phyloP scores from a whole-genome alignment of 805 yeast genomes.

The Candida sphagnicola region DNA sequence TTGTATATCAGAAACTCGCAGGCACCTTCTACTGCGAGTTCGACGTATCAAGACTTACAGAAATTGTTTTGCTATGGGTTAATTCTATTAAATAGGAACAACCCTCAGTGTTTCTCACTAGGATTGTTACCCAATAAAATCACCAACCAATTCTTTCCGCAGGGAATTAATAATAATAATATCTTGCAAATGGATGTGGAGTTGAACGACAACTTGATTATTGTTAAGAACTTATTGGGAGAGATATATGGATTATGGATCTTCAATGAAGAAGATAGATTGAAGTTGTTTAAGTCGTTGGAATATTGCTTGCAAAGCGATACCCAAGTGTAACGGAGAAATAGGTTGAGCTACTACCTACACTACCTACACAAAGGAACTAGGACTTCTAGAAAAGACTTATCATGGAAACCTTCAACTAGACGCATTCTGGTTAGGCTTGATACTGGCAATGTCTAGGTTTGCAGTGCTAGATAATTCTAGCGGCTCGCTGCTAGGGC shows the following conservation, averaged over 20 bases:
- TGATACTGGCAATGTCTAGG: no score
- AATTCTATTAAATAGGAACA: conserved; percentile 62
- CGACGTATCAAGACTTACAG: conserved; percentile 29
- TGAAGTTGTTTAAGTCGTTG: conserved; percentile 47
- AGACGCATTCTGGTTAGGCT: no score
- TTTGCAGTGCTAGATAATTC: no score
- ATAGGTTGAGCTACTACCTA: neutral
- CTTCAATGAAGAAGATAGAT: conserved; percentile 64
- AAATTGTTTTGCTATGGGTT: conserved; percentile 61
- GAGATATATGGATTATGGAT: conserved; percentile 79
- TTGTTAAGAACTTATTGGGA: conserved; percentile 62
- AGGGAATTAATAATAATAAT: conserved; percentile 24
- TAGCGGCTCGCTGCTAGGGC: no score
- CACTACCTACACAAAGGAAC: no score
- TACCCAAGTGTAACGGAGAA: conserved; percentile 2
- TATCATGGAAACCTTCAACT: no score
- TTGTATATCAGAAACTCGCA: conserved; percentile 52
- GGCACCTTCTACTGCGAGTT: conserved; percentile 16
- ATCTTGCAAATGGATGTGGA: conserved; percentile 58
- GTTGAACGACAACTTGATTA: conserved; percentile 63
- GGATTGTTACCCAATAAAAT: conserved; percentile 60
- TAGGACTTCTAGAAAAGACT: no score
- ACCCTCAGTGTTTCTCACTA: conserved; percentile 67
- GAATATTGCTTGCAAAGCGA: conserved; percentile 38
- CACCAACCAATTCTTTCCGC: conserved; percentile 40